These are phyloP conservation scores for Salmacisia buchloeana DNA, from an alignment of 1,284 basidiomycete species.

Conservation along the genomic window DNA sequence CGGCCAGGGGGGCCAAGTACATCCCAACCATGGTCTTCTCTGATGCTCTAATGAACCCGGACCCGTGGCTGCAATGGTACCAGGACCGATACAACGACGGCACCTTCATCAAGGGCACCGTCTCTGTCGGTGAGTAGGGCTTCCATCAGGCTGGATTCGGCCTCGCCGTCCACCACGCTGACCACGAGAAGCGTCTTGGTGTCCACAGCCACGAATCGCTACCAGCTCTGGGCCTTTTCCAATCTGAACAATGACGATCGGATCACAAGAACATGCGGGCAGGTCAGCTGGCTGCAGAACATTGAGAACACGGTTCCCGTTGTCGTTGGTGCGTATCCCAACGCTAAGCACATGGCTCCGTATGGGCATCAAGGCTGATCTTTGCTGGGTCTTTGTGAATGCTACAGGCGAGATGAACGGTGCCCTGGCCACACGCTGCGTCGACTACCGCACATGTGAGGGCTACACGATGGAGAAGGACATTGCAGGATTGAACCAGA, in stretches of 20 bases:
- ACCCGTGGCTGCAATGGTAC: not conserved
- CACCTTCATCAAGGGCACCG: not conserved
- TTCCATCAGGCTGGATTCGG: not conserved
- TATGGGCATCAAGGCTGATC: too few species aligned
- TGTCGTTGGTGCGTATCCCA: too few species aligned
- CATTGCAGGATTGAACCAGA: constrained; percentile 10
- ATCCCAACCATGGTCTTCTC: constrained; percentile 48
- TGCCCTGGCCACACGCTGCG: constrained; percentile 10
- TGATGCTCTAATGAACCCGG: constrained; percentile 18
- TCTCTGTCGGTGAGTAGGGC: constrained; percentile 8
- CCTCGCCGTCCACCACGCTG: too few species aligned
- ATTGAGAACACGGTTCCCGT: too few species aligned
- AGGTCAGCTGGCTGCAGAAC: too few species aligned
- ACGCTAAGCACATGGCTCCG: too few species aligned
- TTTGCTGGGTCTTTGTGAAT: too few species aligned
- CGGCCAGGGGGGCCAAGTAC: constrained; percentile 17
- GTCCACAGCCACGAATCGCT: too few species aligned
- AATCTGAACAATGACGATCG: too few species aligned
- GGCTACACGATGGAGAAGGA: constrained; percentile 13
- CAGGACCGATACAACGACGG: not conserved
- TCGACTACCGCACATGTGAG: constrained; percentile 9
- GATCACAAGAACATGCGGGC: too few species aligned
- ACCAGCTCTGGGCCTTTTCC: too few species aligned
- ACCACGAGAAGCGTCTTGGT: too few species aligned
- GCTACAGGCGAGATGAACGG: constrained; percentile 6